A percentile compares a stretch with the other conserved stretches of the same genome.
Evolutionary conservation across 768 basidiomycete genomes (phyloP).

Genomic region (Auricularia sp.): DNA sequence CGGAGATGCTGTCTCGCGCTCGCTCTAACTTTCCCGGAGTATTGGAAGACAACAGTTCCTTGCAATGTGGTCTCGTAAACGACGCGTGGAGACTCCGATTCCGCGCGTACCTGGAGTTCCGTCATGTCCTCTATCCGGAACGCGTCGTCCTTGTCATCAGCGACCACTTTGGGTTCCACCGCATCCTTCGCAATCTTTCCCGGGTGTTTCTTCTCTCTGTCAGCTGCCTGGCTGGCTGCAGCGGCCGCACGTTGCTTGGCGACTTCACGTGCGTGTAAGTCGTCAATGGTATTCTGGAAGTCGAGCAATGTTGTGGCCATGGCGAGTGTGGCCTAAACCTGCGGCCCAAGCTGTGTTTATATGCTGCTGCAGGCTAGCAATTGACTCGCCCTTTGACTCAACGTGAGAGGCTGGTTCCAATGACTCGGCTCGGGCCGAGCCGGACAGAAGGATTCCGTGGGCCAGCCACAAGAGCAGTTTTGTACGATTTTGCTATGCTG

Average conservation of each 20-base stretch:
- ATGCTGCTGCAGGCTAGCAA: not conserved
- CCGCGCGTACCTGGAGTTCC: slow-evolving; percentile 37
- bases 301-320: slow-evolving; percentile 14
- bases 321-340: not conserved
- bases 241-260: slow-evolving; percentile 46
- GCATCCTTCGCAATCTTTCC: slow-evolving; percentile 28
- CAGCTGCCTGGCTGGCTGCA: slow-evolving; percentile 15
- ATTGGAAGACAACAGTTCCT: slow-evolving; percentile 31
- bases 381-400: not conserved
- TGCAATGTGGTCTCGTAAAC: not conserved
- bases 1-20: slow-evolving; percentile 56
- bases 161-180: slow-evolving; percentile 13
- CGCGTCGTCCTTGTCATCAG: slow-evolving; percentile 1
- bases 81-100: not conserved
- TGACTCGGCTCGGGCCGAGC: no score
- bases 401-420: not conserved
- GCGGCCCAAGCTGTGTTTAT: not conserved
- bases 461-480: no score
- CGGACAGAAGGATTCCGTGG: no score
- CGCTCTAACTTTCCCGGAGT: slow-evolving; percentile 33
- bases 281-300: slow-evolving; percentile 65
- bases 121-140: slow-evolving; percentile 37
- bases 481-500: no score
- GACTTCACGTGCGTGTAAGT: slow-evolving; percentile 59
- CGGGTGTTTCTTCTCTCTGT: slow-evolving; percentile 15